These are phyloP conservation scores for Lipomyces starkeyi DNA, from an alignment of 805 yeast species.

Conservation along the genomic window DNA sequence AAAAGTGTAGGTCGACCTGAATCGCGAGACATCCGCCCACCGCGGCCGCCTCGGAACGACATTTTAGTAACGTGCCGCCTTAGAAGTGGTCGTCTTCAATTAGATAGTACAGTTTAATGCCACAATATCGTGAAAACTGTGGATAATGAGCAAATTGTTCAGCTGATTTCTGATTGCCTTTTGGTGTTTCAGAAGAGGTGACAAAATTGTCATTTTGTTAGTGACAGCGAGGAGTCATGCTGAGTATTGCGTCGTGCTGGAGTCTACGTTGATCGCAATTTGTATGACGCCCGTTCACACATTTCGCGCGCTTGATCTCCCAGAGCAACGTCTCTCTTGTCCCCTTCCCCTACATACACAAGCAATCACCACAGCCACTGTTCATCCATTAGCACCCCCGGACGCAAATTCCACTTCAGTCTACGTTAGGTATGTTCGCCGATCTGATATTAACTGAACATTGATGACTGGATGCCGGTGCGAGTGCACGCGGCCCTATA, in stretches of 20 bases:
- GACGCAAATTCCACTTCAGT: slow-evolving; percentile 1
- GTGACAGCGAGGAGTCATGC: neutral
- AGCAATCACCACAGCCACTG: neutral
- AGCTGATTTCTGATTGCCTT: neutral
- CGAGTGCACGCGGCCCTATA: neutral
- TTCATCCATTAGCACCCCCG: neutral
- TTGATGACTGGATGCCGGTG: neutral
- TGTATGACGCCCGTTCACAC: neutral
- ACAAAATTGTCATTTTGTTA: neutral
- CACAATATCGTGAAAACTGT: neutral
- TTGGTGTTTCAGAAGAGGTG: neutral
- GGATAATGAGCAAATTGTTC: neutral
- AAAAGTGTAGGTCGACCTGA: slow-evolving; percentile 26
- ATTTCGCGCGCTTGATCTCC: neutral
- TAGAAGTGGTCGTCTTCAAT: neutral
- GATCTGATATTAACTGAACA: neutral
- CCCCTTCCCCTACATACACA: neutral
- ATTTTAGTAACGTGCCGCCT: neutral
- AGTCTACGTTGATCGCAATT: neutral
- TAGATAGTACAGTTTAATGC: neutral
- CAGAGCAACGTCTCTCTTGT: neutral
- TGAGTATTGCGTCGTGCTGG: neutral
- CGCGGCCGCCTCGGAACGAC: slow-evolving; percentile 37
- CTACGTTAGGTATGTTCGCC: neutral
- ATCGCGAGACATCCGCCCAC: slow-evolving; percentile 26